Conservation (phyloP, 805 yeast species). For the Brettanomyces anomalus region DNA sequence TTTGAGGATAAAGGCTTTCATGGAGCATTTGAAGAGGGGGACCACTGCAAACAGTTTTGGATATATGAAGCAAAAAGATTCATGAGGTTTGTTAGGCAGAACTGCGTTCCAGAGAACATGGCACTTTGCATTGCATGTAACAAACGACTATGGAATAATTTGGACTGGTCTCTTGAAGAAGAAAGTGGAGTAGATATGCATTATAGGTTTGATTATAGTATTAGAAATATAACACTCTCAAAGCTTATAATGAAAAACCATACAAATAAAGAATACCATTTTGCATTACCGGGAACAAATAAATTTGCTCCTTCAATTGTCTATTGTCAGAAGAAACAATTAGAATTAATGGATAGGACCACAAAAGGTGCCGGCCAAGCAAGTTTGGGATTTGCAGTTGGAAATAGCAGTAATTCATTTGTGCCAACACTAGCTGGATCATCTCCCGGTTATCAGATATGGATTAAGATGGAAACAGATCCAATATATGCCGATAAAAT, state of each 20-base stretch:
- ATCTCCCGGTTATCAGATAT: slow-evolving; percentile 35
- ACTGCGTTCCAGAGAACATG: neutral
- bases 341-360: slow-evolving; percentile 17
- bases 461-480: slow-evolving; percentile 37
- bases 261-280: too few species aligned
- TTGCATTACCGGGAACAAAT: slow-evolving; percentile 25
- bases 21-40: slow-evolving; percentile 12
- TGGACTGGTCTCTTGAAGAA: slow-evolving; percentile 5
- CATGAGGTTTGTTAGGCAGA: neutral
- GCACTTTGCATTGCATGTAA: neutral
- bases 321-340: slow-evolving; percentile 18
- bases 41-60: neutral
- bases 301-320: slow-evolving; percentile 28
- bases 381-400: slow-evolving; percentile 26
- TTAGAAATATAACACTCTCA: too few species aligned
- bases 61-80: neutral
- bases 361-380: slow-evolving; percentile 21
- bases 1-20: slow-evolving; percentile 8
- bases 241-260: neutral
- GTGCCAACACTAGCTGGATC: slow-evolving; percentile 30
- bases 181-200: too few species aligned
- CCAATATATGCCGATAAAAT: slow-evolving; percentile 23
- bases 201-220: too few species aligned
- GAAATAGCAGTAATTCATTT: slow-evolving; percentile 16
- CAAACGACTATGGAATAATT: neutral